Evolutionary conservation across 768 basidiomycete genomes (phyloP).

Genomic region (Amanita exitialis): DNA sequence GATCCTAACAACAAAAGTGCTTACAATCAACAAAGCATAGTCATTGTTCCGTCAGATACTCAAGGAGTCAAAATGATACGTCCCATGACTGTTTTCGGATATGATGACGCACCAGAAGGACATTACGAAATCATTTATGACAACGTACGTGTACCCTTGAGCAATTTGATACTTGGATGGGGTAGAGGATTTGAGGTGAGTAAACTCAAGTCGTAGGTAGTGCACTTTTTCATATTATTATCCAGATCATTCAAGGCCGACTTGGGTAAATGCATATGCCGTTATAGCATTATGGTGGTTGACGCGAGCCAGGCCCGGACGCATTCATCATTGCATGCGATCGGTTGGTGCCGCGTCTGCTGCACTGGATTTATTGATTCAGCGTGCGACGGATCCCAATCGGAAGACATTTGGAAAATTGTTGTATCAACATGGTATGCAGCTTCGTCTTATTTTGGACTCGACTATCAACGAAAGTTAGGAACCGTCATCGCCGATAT

Average conservation of each 20-base stretch:
- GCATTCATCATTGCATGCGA: slow-evolving; percentile 97
- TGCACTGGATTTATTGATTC: slow-evolving; percentile 81
- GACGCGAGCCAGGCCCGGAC: slow-evolving; percentile 57
- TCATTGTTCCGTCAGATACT: slow-evolving; percentile 83
- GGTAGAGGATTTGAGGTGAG: slow-evolving; percentile 87
- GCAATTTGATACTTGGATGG: slow-evolving; percentile 85
- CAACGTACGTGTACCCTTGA: slow-evolving; percentile 81
- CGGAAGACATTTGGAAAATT: slow-evolving; percentile 93
- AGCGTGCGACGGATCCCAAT: slow-evolving; percentile 84
- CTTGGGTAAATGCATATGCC: slow-evolving; percentile 51
- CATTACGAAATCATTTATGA: slow-evolving; percentile 95
- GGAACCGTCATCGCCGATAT: slow-evolving; percentile 87
- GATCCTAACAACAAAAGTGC: slow-evolving; percentile 71
- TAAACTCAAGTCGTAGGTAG: background rate
- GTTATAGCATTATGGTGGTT: background rate
- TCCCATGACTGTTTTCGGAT: slow-evolving; percentile 91
- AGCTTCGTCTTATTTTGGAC: slow-evolving; percentile 9
- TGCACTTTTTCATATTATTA: background rate
- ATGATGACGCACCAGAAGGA: slow-evolving; percentile 93
- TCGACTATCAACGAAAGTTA: slow-evolving; percentile 15
- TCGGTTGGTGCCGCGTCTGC: slow-evolving; percentile 83
- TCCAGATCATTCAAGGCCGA: slow-evolving; percentile 86
- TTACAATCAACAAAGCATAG: slow-evolving; percentile 87
- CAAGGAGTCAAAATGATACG: slow-evolving; percentile 85
- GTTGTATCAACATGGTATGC: slow-evolving; percentile 77